Base-by-base conservation (phyloP, 192 early-diverging fungal species). In the Lunasporangiospora selenospora region DNA sequence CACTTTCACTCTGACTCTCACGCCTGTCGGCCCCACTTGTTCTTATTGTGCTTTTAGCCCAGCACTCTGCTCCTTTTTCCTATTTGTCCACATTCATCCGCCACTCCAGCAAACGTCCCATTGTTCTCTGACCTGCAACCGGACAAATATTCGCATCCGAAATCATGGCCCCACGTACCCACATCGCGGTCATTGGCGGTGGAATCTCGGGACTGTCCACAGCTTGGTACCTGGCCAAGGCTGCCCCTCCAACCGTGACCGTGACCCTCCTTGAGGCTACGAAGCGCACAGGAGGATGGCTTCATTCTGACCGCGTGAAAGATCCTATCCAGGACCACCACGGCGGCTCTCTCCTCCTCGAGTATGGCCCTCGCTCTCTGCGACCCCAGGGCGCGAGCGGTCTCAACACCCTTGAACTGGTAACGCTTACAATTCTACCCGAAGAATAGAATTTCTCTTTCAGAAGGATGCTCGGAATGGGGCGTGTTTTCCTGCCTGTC, bases 181-280 rank as follows among this genome's bases (percentile, higher is more conserved):
- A 65, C 44, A 79, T 94, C 62, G 83, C 85, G 6, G 87, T 98
- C n/a, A 77, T 98, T 6, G 96, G 96, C 32, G 95, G 93, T 31
- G 97, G 97, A 29, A 90, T 99, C 64, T 89, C 89, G 19, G 95
- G 95, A 13, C 87, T 98, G 16, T 87, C 89, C 37, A 80, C 92
- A 3, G 93, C 93, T 4, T 95, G 87, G 83, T 91, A 90, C 76
- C 76, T 94, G 16, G 73, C 90, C 7, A 78, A 78, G 29, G 58
- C 62, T 23, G 54, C 62, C 6, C 67, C 82, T 2, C 8, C 65
- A 21, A 60, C 61, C 40, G 78, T 80, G 9, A 62, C 82, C n/a
- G 83, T 99, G 21, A 83, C 81, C 6, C 62, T 99, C 24, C 52
- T 97, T 24, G 93, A 96, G 62, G 80, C 75, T 11, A 62, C 84